Evolutionary conservation across 768 basidiomycete genomes (phyloP), one percentile per base, ranked within the genome.

Genomic region (Hericium coralloides): DNA sequence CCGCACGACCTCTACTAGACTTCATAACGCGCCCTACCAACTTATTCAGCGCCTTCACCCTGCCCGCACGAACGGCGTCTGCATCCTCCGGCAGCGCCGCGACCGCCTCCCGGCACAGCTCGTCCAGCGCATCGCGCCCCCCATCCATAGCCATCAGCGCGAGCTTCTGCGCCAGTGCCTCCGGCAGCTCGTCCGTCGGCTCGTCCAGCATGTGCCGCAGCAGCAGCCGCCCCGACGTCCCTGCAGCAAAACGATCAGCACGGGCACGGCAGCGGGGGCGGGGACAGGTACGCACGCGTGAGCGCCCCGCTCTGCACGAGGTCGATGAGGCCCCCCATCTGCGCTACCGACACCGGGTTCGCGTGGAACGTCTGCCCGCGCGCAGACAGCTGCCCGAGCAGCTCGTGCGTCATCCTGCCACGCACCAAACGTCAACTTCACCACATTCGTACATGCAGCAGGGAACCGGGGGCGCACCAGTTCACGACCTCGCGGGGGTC

Each of bases 1-100:
- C 85, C 14, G 86, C 91, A 48, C 82, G 78, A 15, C 95, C 95
- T 57, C 81, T 74, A 60, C 84, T 89, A 52, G 79, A 69, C 69
- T 84, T 86, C 90, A 98, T 94, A 26, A 95, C 89, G 63, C 81
- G 76, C 0, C 94, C 94, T 1, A 95, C 76, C 47, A 98, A 76
- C 59, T 86, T 85, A 72, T 89, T 89, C 39, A 94, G 61, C 5
- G 91, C 91, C 58, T 85, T 87, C n/a, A 70, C 70, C 54, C 87
- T 86, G 0, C 95, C 94, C 17, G 73, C 73, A 15, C 79, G 78
- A 39, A 87, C 78, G 17, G 82, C 85, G 4, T 76, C 76, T 2
- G 78, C 83, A 65, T 92, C 89, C 41, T 74, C 70, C 0, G 91
- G 90, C 48, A 90, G 73, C 1, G 76, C 77, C 12, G 71, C 68